phyloP scores from a whole-genome alignment of 352 stramenopile species.

The Thraustochytrium striatum region DNA sequence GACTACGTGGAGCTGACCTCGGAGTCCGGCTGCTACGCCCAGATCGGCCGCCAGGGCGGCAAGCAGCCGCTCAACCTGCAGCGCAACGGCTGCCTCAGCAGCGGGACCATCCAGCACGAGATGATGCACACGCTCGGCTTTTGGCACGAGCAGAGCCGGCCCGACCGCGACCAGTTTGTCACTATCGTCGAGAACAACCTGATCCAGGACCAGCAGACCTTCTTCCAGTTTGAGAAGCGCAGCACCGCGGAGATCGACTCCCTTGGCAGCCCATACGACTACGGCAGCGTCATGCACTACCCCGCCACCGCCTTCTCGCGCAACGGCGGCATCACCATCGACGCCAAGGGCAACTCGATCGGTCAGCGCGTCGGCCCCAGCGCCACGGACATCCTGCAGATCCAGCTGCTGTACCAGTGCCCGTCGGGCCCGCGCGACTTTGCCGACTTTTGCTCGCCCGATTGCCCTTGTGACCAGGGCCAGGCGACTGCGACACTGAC shows the following conservation, averaged over 20 bases:
- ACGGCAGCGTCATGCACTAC: slow-evolving; percentile 43
- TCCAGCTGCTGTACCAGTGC: slow-evolving; percentile 18
- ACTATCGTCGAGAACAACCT: slow-evolving; percentile 25
- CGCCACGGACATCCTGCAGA: slow-evolving; percentile 5
- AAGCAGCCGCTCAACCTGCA: neutral
- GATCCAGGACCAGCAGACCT: neutral
- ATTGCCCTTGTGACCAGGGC: no score
- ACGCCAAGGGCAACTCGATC: neutral
- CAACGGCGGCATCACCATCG: slow-evolving; percentile 1
- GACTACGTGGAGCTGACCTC: neutral
- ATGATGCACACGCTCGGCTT: slow-evolving; percentile 56
- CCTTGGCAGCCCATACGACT: slow-evolving; percentile 31
- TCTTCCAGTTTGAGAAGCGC: neutral
- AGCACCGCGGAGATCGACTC: neutral
- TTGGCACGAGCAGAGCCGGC: slow-evolving; percentile 54
- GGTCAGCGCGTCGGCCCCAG: neutral
- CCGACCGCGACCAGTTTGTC: slow-evolving; percentile 28
- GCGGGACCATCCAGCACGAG: slow-evolving; percentile 41
- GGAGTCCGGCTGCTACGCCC: neutral
- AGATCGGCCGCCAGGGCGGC: neutral
- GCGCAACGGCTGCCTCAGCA: neutral
- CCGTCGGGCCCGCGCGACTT: no score
- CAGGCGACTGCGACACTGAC: no score
- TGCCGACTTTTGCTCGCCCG: no score
- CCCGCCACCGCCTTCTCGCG: neutral